Conservation (phyloP, 169 alveolate species). For the Eimeria necatrix region DNA sequence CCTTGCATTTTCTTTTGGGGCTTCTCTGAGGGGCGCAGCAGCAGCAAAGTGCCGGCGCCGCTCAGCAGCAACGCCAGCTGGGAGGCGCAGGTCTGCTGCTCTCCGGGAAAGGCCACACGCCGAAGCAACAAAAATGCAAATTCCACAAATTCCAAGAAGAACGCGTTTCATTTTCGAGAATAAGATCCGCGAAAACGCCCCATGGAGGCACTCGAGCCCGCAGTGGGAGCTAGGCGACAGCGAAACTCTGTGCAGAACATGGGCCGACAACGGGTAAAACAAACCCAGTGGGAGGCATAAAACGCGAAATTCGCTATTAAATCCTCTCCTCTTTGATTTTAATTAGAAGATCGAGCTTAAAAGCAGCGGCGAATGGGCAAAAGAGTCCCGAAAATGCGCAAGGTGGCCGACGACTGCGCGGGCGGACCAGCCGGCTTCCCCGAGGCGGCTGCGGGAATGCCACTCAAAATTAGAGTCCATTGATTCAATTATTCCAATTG, state of each 20-base stretch:
- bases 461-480: too few relatives aligned
- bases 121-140: neutral
- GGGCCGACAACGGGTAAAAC: neutral
- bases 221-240: neutral
- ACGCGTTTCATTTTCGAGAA: neutral
- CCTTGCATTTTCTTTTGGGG: neutral
- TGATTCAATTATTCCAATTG: too few relatives aligned
- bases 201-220: neutral
- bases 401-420: too few relatives aligned
- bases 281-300: neutral
- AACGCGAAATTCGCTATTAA: neutral
- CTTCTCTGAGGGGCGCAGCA: neutral
- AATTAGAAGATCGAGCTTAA: neutral
- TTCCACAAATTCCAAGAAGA: neutral
- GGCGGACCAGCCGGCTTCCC: too few relatives aligned
- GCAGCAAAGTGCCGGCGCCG: neutral
- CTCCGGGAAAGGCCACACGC: neutral
- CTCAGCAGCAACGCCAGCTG: neutral
- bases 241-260: neutral
- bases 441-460: too few relatives aligned
- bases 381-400: neutral
- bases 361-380: neutral
- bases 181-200: neutral
- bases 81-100: neutral
- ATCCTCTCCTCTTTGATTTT: neutral